phyloP scores from a whole-genome alignment of 2,329 filamentous ascomycete genomes.

The Pseudopithomyces maydicus region DNA sequence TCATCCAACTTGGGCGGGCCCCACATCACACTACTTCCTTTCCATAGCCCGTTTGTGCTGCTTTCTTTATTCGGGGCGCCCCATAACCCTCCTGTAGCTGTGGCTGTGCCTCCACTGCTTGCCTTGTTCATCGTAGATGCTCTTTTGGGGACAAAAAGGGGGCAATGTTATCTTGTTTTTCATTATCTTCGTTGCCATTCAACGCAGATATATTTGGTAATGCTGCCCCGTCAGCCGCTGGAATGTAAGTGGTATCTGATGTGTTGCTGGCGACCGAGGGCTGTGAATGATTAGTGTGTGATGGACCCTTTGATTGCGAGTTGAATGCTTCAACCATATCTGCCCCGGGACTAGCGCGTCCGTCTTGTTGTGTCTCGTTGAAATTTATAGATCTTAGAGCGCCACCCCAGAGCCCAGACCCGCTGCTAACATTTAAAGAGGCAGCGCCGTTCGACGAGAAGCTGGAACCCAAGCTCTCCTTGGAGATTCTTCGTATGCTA shows the following conservation, averaged over 20 bases:
- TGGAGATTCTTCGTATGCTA: conserved; percentile 47
- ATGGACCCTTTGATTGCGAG: conserved; percentile 29
- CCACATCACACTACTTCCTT: conserved; percentile 33
- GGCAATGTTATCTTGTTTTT: conserved; percentile 37
- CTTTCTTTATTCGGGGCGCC: conserved; percentile 21
- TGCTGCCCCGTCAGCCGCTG: conserved; percentile 8
- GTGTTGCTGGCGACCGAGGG: neutral
- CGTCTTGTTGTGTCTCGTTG: conserved; percentile 14
- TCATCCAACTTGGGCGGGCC: conserved; percentile 44
- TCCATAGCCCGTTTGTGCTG: conserved; percentile 40
- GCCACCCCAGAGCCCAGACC: conserved; percentile 46
- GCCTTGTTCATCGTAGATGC: conserved; percentile 1
- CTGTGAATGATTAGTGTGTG: conserved; percentile 11
- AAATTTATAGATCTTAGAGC: conserved; percentile 24
- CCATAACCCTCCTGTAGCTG: conserved; percentile 28
- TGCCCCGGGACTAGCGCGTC: conserved; percentile 28
- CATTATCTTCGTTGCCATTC: conserved; percentile 33
- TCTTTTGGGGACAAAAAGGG: conserved; percentile 27
- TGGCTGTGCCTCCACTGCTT: neutral
- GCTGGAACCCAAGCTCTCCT: conserved; percentile 32
- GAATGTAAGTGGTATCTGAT: conserved; percentile 1
- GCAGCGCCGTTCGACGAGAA: conserved; percentile 22
- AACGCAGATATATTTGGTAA: conserved; percentile 14
- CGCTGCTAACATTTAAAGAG: conserved; percentile 23
- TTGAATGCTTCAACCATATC: conserved; percentile 44